Conservation (phyloP, 75 land plant genomes). For the Picea glauca region DNA sequence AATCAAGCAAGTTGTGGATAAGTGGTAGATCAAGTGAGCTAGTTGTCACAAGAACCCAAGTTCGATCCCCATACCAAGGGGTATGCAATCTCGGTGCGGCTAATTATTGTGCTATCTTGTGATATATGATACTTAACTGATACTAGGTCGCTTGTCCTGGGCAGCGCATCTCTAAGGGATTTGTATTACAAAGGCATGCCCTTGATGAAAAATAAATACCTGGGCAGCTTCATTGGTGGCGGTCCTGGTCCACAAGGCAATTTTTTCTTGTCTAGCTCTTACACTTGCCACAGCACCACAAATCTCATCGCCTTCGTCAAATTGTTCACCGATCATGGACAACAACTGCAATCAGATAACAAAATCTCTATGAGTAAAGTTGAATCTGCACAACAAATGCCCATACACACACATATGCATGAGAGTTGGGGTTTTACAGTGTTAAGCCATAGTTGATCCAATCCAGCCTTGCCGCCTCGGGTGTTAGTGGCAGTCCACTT, state of each 20-base stretch:
- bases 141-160: no score
- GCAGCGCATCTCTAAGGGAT: no score
- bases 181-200: no score
- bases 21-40: no score
- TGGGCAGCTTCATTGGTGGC: conserved; percentile 90
- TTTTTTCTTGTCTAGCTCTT: conserved; percentile 74
- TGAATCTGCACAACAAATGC: neutral
- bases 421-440: conserved; percentile 42
- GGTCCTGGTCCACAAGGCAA: conserved; percentile 91
- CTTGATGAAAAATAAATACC: conserved; percentile 28
- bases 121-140: no score
- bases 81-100: no score
- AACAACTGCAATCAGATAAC: conserved; percentile 45
- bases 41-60: no score
- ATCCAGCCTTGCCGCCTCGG: conserved; percentile 41
- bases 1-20: no score
- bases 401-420: no score
- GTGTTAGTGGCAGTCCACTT: conserved; percentile 73
- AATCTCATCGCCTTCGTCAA: conserved; percentile 88
- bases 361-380: neutral
- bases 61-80: no score
- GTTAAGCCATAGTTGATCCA: conserved; percentile 85
- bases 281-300: conserved; percentile 95
- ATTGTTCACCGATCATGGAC: conserved; percentile 97
- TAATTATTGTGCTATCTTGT: no score